A percentile compares a stretch with the other conserved stretches of the same genome.
Conservation (phyloP, 2,329 filamentous ascomycete species). For the Aspergillus tamarii region DNA sequence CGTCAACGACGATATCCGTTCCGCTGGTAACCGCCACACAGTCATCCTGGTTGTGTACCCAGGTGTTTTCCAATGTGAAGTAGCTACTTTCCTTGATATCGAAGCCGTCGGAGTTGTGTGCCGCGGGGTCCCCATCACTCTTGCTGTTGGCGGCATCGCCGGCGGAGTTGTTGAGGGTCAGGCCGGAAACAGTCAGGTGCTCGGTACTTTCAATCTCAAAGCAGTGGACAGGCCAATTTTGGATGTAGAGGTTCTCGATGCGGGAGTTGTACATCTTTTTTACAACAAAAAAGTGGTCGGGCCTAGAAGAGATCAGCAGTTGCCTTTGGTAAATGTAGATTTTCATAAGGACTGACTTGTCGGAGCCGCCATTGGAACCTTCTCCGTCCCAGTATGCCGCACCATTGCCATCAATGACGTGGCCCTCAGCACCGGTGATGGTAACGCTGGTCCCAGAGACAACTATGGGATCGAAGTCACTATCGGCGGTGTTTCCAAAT, state of each 20-base stretch:
- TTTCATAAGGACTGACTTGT: neutral
- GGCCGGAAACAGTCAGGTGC: constrained; percentile 39
- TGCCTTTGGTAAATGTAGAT: neutral
- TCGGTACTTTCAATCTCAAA: constrained; percentile 41
- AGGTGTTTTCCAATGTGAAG: constrained; percentile 49
- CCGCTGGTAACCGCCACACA: constrained; percentile 36
- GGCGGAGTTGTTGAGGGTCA: constrained; percentile 45
- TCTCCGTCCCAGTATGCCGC: constrained; percentile 50
- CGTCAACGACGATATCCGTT: constrained; percentile 28
- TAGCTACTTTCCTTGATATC: constrained; percentile 51
- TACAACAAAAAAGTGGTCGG: constrained; percentile 46
- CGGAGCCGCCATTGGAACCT: constrained; percentile 49
- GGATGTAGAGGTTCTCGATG: constrained; percentile 43
- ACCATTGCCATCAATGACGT: constrained; percentile 45
- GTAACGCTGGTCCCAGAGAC: constrained; percentile 46
- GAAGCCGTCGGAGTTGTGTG: constrained; percentile 55
- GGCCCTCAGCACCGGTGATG: constrained; percentile 41
- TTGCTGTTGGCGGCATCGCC: constrained; percentile 39
- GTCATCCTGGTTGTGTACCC: constrained; percentile 50
- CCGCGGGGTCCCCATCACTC: neutral
- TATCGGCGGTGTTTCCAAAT: neutral
- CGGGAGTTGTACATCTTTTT: constrained; percentile 44
- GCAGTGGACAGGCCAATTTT: constrained; percentile 47
- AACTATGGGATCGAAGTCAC: constrained; percentile 42
- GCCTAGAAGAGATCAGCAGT: neutral